Percentiles rank a stretch among this genome's conserved stretches.
Conservation (phyloP, 805 yeast species). For the Metschnikowia orientalis region DNA sequence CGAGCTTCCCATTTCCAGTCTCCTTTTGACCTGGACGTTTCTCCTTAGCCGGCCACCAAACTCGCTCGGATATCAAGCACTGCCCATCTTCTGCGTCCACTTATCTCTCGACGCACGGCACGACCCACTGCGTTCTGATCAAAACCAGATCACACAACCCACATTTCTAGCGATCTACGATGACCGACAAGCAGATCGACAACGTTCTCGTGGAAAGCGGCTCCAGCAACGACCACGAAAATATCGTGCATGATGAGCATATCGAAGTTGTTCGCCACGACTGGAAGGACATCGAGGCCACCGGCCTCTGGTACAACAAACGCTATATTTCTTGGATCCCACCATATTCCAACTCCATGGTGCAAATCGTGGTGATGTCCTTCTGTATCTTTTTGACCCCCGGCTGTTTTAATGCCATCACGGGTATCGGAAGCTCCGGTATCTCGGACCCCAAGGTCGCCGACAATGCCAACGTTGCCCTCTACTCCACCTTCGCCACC, state of each 20-base stretch:
- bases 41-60: too few species aligned
- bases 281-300: slow-evolving; percentile 27
- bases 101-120: too few species aligned
- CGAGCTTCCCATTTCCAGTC: background rate
- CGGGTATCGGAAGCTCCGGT: slow-evolving; percentile 49
- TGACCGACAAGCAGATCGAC: slow-evolving; percentile 10
- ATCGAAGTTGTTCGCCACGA: slow-evolving; percentile 12
- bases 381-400: slow-evolving; percentile 48
- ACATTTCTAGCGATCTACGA: background rate
- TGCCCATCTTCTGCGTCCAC: too few species aligned
- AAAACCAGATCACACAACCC: too few species aligned
- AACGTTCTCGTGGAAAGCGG: slow-evolving; percentile 8
- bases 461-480: slow-evolving; percentile 48
- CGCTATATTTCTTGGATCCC: slow-evolving; percentile 25
- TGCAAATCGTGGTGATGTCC: slow-evolving; percentile 44
- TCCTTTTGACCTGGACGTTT: too few species aligned
- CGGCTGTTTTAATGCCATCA: slow-evolving; percentile 49
- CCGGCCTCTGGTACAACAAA: slow-evolving; percentile 41
- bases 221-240: slow-evolving; percentile 4
- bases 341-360: slow-evolving; percentile 35
- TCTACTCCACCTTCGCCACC: slow-evolving; percentile 53
- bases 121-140: too few species aligned
- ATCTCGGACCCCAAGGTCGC: slow-evolving; percentile 35
- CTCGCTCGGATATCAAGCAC: too few species aligned
- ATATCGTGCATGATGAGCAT: slow-evolving; percentile 5